Conservation (phyloP, 2,329 filamentous ascomycete genomes). For the Epichloe gansuensis region DNA sequence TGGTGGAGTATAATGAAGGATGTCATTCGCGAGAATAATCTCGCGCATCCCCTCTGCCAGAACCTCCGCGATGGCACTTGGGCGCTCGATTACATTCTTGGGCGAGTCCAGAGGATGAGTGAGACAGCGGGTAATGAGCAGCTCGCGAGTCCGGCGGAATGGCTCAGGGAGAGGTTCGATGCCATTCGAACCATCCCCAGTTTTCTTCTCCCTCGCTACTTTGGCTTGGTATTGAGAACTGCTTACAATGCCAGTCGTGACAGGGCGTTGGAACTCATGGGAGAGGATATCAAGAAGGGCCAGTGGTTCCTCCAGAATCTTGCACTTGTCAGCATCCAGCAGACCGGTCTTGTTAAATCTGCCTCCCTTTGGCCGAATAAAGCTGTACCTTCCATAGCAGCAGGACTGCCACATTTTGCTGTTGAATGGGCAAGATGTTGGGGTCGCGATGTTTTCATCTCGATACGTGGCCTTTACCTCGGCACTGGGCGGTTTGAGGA, state of each 20-base stretch:
- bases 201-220: conserved; percentile 86
- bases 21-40: conserved; percentile 76
- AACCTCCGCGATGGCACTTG: conserved; percentile 85
- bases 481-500: conserved; percentile 80
- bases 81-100: conserved; percentile 79
- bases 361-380: conserved; percentile 83
- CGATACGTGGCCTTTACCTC: conserved; percentile 79
- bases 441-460: conserved; percentile 96
- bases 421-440: conserved; percentile 92
- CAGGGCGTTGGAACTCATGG: conserved; percentile 66
- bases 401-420: conserved; percentile 86
- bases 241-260: conserved; percentile 77
- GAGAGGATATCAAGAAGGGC: conserved; percentile 60
- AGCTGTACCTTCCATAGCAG: conserved; percentile 73
- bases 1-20: conserved; percentile 90
- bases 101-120: conserved; percentile 61
- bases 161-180: conserved; percentile 76
- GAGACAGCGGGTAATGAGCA: conserved; percentile 47
- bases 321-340: conserved; percentile 82
- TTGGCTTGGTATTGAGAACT: conserved; percentile 76
- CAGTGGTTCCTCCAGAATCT: conserved; percentile 84
- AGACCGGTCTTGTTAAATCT: conserved; percentile 79
- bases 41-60: conserved; percentile 86
- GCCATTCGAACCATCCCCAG: conserved; percentile 74
- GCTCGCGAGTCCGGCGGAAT: conserved; percentile 54